Evolutionary conservation across 306 rosid genomes (phyloP), one percentile per base, ranked within the genome.

Genomic region (Lagenaria siceraria): DNA sequence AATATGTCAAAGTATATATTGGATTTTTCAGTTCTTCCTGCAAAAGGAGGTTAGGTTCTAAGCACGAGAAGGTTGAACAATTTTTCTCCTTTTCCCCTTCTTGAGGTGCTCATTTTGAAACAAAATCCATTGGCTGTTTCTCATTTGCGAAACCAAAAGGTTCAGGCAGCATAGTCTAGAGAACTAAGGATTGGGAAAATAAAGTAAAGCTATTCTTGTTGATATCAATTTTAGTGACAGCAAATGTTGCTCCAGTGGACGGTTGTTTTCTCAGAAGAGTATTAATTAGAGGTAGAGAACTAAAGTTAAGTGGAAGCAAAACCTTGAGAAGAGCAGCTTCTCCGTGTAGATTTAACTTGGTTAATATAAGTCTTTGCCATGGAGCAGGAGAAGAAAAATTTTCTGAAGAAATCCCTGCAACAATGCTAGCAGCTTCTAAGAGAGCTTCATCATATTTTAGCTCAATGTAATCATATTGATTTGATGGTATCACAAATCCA

Each of bases 371-470:
- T 81, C 87, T 85, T 83, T 92, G 97, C 99, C 97, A 90, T 6
- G 87, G 84, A 58, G 89, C 86, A 18, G 99, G 97, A 51, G 97
- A 53, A 0, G 91, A 86, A 87, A 95, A 92, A 76, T 81, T 86
- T 76, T 93, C 87, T 22, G 92, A 86, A 68, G 90, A 82, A 80
- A 92, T 86, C 78, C 98, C 97, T 21, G 97, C 97, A 15, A 96
- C 97, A 83, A 60, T 76, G 84, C 97, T 92, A 68, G 97, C 97
- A 81, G 97, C 97, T 81, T 95, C 99, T 85, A 92, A 79, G 77
- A 95, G 87, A 43, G 92, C 91, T 25, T 89, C 93, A 62, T 95
- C 97, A 77, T 95, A 95, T 84, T 80, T 90, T 78, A 95, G 93
- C 83, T 95, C 99, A 75, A 92, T 85, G 73, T 78, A 82, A 81